Percentiles rank a stretch among this genome's conserved stretches.
Evolutionary conservation across 2,329 filamentous ascomycete species (phyloP).

Genomic region (Pyrenophora tritici-repentis): DNA sequence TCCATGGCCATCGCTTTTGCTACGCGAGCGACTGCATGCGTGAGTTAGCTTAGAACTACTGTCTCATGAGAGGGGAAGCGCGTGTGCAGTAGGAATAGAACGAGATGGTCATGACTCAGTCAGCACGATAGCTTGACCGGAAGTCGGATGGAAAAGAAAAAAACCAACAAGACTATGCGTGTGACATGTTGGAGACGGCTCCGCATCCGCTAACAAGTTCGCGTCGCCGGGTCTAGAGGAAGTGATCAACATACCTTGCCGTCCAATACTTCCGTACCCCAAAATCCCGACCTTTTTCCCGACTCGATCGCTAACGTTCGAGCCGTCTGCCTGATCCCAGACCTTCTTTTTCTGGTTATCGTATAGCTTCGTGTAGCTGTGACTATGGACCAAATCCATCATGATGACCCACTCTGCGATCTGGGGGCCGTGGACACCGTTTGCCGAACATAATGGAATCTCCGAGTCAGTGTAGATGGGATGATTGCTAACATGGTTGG

Average conservation of each 20-base stretch:
- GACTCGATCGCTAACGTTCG: slow-evolving; percentile 58
- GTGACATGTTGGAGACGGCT: too few relatives aligned
- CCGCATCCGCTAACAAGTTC: neutral
- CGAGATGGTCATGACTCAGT: too few relatives aligned
- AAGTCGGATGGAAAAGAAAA: too few relatives aligned
- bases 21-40: slow-evolving; percentile 56
- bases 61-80: too few relatives aligned
- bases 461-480: slow-evolving; percentile 59
- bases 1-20: slow-evolving; percentile 70
- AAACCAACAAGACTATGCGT: too few relatives aligned
- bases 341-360: slow-evolving; percentile 61
- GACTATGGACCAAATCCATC: slow-evolving; percentile 63
- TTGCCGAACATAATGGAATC: slow-evolving; percentile 60
- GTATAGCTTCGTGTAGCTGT: slow-evolving; percentile 59
- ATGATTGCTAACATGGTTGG: slow-evolving; percentile 59
- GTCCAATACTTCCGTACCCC: slow-evolving; percentile 66
- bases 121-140: too few relatives aligned
- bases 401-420: slow-evolving; percentile 71
- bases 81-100: too few relatives aligned
- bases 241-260: slow-evolving; percentile 56
- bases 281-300: slow-evolving; percentile 64
- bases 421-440: slow-evolving; percentile 65
- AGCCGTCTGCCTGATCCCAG: slow-evolving; percentile 53
- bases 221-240: neutral
- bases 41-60: neutral